Evolutionary conservation across 2,329 filamentous ascomycete species (phyloP).

Genomic region (Cadophora sp.): DNA sequence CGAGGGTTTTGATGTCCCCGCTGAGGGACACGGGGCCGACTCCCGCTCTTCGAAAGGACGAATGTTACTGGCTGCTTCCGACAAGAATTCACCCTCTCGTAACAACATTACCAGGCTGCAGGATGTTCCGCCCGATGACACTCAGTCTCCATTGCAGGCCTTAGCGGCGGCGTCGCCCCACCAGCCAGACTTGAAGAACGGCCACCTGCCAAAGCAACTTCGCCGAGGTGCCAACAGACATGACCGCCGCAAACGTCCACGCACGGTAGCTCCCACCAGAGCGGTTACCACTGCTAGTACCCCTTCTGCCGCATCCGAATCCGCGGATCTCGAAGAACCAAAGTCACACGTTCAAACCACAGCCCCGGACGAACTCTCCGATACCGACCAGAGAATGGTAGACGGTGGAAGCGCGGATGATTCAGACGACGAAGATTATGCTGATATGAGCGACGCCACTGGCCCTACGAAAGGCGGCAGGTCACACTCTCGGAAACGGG

Average conservation of each 20-base stretch:
- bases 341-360: conserved; percentile 21
- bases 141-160: too few species aligned
- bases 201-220: too few species aligned
- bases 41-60: too few species aligned
- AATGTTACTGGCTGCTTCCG: too few species aligned
- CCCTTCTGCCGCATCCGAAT: conserved; percentile 29
- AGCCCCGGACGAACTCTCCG: conserved; percentile 21
- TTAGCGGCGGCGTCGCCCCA: too few species aligned
- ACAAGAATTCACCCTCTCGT: too few species aligned
- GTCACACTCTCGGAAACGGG: conserved; percentile 27
- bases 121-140: not conserved
- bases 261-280: too few species aligned
- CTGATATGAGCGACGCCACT: conserved; percentile 27
- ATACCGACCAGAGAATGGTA: conserved; percentile 29
- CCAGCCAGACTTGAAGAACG: not conserved
- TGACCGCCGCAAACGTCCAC: too few species aligned
- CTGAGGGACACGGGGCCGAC: too few species aligned
- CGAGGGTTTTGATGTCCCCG: too few species aligned
- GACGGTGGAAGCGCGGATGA: conserved; percentile 28
- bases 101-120: not conserved
- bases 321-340: conserved; percentile 18
- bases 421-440: conserved; percentile 33
- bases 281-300: conserved; percentile 16
- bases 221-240: too few species aligned
- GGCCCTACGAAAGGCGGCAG: conserved; percentile 20